Evolutionary conservation across 257 asterid genomes (phyloP), one percentile per base, ranked within the genome.

Genomic region (Fraxinus excelsior): DNA sequence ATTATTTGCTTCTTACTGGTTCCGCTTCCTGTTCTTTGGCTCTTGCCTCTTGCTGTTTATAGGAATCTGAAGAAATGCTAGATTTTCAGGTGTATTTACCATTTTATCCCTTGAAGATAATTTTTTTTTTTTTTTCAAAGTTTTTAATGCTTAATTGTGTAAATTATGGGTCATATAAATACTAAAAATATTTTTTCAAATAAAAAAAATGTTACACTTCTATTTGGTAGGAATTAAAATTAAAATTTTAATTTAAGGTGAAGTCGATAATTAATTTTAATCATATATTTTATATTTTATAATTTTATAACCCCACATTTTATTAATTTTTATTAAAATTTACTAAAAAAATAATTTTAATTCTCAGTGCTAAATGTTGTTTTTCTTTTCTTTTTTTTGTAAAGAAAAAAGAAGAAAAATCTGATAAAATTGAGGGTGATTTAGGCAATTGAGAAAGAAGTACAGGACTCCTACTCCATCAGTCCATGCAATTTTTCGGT

Each of bases 1-100:
- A 90, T 88, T 71, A 3, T 80, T 21, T 13, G 26, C 11, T 18
- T 29, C 11, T 69, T 38, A 75, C 51, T 21, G 74, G 21, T 73
- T 77, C 56, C 37, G 69, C 68, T 25, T 62, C 68, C 34, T 23
- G 68, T 8, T 23, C 12, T 25, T 26, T 25, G 68, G 68, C 68
- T 2, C 68, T 26, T 25, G 25, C 31, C 68, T 23, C 68, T 62
- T 32, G 62, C 64, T 19, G 66, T 21, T 2, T 1, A 6, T 8
- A 19, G 23, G 29, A 21, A 56, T n/a, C 8, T 56, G 68, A 25
- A 62, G 0, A 11, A 62, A 62, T 62, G 25, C 6, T 53, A 3
- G 31, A 23, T 62, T 25, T 18, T 10, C 19, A 0, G 19, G 16
- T 23, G 6, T 9, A 62, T 25, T 26, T 62, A 62, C 68, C 1